These are phyloP conservation scores for Litchi chinensis DNA, from an alignment of 345 rosid genomes.

Conservation along the genomic window DNA sequence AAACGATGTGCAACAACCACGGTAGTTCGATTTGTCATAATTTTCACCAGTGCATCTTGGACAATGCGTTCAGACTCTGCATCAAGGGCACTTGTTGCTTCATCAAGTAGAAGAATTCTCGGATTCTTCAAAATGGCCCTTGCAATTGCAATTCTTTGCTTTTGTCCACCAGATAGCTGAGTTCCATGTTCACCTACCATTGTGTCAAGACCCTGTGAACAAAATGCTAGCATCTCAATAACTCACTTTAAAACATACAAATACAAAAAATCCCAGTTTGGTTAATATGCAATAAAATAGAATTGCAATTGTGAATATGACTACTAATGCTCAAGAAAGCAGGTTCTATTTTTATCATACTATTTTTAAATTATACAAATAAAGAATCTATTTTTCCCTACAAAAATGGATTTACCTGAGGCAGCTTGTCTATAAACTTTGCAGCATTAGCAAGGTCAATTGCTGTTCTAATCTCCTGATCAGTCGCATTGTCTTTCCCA, in stretches of 20 bases:
- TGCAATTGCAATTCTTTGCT: constrained; percentile 69
- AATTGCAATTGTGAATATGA: not conserved
- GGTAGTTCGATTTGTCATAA: constrained; percentile 71
- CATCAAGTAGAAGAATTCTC: constrained; percentile 82
- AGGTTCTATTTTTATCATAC: not conserved
- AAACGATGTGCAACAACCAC: constrained; percentile 88
- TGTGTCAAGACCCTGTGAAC: constrained; percentile 68
- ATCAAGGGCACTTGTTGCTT: constrained; percentile 87
- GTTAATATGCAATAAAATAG: not conserved
- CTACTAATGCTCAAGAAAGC: not conserved
- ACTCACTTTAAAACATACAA: not conserved
- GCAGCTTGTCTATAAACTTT: constrained; percentile 61
- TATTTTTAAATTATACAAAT: not conserved
- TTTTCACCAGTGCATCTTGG: constrained; percentile 71
- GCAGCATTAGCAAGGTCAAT: constrained; percentile 66
- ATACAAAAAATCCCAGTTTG: not conserved
- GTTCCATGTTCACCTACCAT: constrained; percentile 93
- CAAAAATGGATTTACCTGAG: constrained; percentile 40
- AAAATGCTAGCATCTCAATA: not conserved
- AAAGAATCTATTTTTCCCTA: not conserved
- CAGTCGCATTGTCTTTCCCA: constrained; percentile 61
- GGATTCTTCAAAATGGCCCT: constrained; percentile 90
- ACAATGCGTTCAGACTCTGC: constrained; percentile 83
- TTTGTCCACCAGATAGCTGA: constrained; percentile 76
- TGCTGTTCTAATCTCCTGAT: constrained; percentile 56